A percentile compares a stretch with the other conserved stretches of the same genome.
Conservation (phyloP, 1,284 basidiomycete genomes). For the Puccinia horiana region DNA sequence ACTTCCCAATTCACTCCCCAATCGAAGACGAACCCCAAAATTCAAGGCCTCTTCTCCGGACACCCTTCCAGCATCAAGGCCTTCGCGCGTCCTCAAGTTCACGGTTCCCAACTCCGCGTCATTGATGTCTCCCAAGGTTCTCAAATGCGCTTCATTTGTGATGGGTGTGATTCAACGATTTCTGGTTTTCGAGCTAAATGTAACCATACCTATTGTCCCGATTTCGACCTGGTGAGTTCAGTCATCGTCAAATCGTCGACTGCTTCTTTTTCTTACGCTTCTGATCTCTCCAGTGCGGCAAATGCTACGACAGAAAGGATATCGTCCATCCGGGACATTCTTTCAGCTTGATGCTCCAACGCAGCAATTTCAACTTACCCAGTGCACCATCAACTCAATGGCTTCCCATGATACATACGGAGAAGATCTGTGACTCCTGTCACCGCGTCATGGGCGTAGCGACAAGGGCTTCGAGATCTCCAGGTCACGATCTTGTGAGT, state of each 20-base stretch:
- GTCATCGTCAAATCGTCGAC: not conserved
- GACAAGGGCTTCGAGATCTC: not conserved
- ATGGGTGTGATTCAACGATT: constrained; percentile 21
- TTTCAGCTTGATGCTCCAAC: constrained; percentile 8
- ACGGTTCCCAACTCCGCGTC: not conserved
- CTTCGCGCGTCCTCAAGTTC: not conserved
- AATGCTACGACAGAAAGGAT: constrained; percentile 9
- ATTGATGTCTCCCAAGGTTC: not conserved
- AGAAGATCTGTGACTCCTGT: not conserved
- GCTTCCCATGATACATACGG: not conserved
- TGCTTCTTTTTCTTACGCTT: constrained; percentile 8
- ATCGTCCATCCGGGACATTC: constrained; percentile 19
- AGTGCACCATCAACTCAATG: not conserved
- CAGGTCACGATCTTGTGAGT: constrained; percentile 3
- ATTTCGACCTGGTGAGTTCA: constrained; percentile 39
- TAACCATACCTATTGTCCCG: constrained; percentile 5
- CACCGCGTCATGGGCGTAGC: not conserved
- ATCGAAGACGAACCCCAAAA: not conserved
- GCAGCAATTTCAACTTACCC: not conserved
- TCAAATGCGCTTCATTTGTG: constrained; percentile 11
- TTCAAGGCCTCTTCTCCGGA: not conserved
- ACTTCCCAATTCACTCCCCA: not conserved
- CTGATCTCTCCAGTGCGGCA: constrained; percentile 8
- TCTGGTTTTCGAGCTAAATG: constrained; percentile 40
- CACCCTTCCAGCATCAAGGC: not conserved